Conservation (phyloP, 83 land plant genomes). For the Larix sibirica region DNA sequence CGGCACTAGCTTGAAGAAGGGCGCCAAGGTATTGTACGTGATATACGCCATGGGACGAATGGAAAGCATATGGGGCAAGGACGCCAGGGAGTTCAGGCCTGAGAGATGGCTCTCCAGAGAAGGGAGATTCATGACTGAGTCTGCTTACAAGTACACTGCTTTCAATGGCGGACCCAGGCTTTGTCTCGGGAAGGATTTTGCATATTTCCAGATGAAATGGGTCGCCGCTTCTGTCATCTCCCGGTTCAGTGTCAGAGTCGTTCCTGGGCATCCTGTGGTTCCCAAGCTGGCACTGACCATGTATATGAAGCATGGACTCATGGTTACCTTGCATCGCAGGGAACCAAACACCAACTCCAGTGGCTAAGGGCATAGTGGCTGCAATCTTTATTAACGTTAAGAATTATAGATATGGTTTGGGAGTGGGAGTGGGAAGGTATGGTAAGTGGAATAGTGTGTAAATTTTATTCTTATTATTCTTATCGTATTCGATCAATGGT, state of each 20-base stretch:
- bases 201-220: constrained; percentile 62
- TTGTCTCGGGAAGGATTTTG: constrained; percentile 73
- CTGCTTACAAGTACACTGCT: constrained; percentile 49
- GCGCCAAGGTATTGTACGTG: constrained; percentile 28
- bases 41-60: constrained; percentile 76
- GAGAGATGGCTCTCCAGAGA: constrained; percentile 62
- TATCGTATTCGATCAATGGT: no score
- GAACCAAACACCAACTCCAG: no score
- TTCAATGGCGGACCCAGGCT: constrained; percentile 72
- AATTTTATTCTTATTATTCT: no score
- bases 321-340: constrained; percentile 17
- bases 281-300: constrained; percentile 68
- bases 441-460: no score
- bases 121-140: constrained; percentile 41
- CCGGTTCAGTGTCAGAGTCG: constrained; percentile 28
- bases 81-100: constrained; percentile 59
- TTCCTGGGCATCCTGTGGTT: constrained; percentile 42
- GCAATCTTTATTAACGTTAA: no score
- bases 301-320: constrained; percentile 58
- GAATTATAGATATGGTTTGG: no score
- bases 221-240: constrained; percentile 42
- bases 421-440: no score
- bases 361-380: no score
- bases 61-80: constrained; percentile 73
- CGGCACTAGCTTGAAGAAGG: constrained; percentile 43